phyloP scores from a whole-genome alignment of 1,284 basidiomycete genomes.

The Pseudozyma tsukubaensis region DNA sequence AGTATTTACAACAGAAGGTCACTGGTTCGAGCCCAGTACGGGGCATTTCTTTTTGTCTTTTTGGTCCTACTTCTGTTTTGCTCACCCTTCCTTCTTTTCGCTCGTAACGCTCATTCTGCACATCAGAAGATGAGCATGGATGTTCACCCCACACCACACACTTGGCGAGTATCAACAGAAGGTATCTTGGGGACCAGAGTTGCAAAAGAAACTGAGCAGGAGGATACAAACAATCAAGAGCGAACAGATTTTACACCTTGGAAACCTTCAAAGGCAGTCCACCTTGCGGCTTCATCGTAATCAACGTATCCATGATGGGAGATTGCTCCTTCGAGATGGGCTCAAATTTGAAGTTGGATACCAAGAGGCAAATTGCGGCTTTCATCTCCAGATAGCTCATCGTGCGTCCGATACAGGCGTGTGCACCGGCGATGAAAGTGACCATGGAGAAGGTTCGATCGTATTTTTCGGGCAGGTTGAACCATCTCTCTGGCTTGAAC shows the following conservation, averaged over 20 bases:
- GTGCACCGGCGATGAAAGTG: slow-evolving; percentile 59
- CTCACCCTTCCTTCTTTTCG: background rate
- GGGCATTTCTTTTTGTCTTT: slow-evolving; percentile 28
- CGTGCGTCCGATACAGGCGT: slow-evolving; percentile 57
- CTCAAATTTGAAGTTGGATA: slow-evolving; percentile 56
- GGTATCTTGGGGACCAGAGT: background rate
- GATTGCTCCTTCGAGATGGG: slow-evolving; percentile 31
- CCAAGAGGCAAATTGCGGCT: slow-evolving; percentile 48
- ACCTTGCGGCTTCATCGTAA: slow-evolving; percentile 58
- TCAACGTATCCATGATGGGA: slow-evolving; percentile 46
- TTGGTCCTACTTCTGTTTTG: background rate
- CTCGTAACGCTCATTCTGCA: no score
- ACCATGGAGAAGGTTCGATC: slow-evolving; percentile 51
- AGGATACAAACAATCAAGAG: background rate
- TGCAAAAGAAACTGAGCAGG: background rate
- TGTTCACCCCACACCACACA: background rate
- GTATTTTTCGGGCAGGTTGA: slow-evolving; percentile 56
- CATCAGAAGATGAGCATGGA: no score
- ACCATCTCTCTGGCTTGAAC: slow-evolving; percentile 60
- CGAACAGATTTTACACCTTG: slow-evolving; percentile 2
- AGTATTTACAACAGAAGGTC: slow-evolving; percentile 52
- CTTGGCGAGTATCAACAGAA: background rate
- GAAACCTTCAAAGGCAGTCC: slow-evolving; percentile 49
- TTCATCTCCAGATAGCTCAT: slow-evolving; percentile 62
- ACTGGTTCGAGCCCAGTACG: slow-evolving; percentile 58